These are phyloP conservation scores for Tylopilus balloui DNA, from an alignment of 768 basidiomycete genomes.

Conservation along the genomic window DNA sequence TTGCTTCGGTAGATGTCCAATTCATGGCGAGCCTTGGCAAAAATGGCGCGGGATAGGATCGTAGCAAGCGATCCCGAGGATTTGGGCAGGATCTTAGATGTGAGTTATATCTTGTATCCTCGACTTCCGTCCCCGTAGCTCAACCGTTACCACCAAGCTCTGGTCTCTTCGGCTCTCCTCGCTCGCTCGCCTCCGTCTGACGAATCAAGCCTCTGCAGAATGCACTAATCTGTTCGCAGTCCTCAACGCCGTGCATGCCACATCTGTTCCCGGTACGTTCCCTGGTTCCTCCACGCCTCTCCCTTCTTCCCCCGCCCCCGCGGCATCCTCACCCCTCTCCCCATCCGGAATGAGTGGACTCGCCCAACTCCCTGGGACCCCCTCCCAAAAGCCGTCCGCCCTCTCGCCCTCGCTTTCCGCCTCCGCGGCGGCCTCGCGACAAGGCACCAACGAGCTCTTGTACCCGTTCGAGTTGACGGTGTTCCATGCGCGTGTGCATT, in stretches of 20 bases:
- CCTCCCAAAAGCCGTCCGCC: constrained; percentile 14
- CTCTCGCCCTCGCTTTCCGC: constrained; percentile 5
- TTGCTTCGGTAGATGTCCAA: constrained; percentile 65
- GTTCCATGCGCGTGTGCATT: constrained; percentile 68
- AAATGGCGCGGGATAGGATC: constrained; percentile 76
- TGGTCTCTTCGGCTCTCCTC: constrained; percentile 82
- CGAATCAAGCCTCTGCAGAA: constrained; percentile 84
- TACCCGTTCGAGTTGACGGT: constrained; percentile 55
- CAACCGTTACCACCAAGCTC: constrained; percentile 42
- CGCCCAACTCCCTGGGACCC: constrained; percentile 23
- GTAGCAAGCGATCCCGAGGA: constrained; percentile 69
- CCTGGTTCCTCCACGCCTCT: constrained; percentile 30
- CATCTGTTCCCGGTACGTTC: constrained; percentile 50
- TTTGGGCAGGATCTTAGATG: constrained; percentile 57
- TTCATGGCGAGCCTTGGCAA: constrained; percentile 81
- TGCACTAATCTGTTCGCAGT: constrained; percentile 75
- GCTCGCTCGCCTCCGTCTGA: constrained; percentile 75
- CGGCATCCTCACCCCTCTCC: constrained; percentile 12
- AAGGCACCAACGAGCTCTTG: constrained; percentile 7
- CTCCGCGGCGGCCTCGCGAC: constrained; percentile 24
- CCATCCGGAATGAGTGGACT: constrained; percentile 21
- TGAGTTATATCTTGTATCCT: constrained; percentile 34
- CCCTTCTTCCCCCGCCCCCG: constrained; percentile 35
- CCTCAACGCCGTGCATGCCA: constrained; percentile 54
- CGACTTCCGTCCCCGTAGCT: not conserved